Percentiles rank a stretch among this genome's conserved stretches.
phyloP scores from a whole-genome alignment of 2,329 filamentous ascomycete genomes.

The Trichoderma sp. region DNA sequence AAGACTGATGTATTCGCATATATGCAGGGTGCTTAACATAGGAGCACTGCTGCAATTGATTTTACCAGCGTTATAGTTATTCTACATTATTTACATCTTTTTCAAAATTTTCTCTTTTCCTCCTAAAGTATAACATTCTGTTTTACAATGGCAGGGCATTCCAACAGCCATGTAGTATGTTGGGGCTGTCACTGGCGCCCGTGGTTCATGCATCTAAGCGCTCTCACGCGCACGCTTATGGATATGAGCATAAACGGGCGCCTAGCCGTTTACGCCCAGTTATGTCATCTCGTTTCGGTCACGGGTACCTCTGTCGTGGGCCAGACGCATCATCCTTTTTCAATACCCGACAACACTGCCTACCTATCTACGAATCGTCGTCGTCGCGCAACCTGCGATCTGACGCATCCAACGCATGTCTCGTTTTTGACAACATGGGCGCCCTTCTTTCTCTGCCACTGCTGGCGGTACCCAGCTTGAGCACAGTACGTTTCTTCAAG shows the following conservation, averaged over 20 bases:
- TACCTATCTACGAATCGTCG: not conserved
- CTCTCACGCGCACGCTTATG: not conserved
- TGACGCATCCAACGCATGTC: not conserved
- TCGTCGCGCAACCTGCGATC: slow-evolving; percentile 9
- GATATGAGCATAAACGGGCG: not conserved
- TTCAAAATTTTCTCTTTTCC: not conserved
- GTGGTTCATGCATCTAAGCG: slow-evolving; percentile 4
- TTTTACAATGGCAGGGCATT: not conserved
- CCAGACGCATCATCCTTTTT: slow-evolving; percentile 15
- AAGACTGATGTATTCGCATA: slow-evolving; percentile 20
- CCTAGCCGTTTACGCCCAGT: slow-evolving; percentile 6
- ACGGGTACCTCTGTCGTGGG: slow-evolving; percentile 7
- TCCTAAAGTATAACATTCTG: not conserved
- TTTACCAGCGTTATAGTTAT: not conserved
- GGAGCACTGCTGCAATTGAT: not conserved
- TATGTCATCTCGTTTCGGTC: slow-evolving; percentile 23
- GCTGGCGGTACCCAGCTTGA: slow-evolving; percentile 81
- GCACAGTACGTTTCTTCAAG: slow-evolving; percentile 70
- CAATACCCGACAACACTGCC: not conserved
- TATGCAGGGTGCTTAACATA: not conserved
- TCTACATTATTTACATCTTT: not conserved
- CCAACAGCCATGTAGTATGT: not conserved
- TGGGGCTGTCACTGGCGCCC: not conserved
- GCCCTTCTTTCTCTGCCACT: slow-evolving; percentile 88
- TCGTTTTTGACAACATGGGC: slow-evolving; percentile 65